Evolutionary conservation across 2,329 filamentous ascomycete genomes (phyloP).

Genomic region (Calonectria hongkongensis): DNA sequence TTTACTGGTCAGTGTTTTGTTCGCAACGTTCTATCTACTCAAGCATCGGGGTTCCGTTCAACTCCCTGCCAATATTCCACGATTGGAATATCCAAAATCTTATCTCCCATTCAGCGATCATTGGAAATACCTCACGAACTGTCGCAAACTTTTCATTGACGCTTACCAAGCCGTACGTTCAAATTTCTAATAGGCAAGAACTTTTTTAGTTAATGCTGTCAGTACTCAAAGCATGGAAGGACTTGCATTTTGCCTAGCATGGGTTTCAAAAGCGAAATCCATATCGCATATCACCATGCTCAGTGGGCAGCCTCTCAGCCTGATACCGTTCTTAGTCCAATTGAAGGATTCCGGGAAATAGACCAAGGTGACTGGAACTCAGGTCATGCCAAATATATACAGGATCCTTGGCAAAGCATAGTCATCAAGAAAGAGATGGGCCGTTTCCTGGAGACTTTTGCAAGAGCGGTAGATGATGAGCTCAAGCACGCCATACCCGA

Average conservation of each 20-base stretch:
- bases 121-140: slow-evolving; percentile 30
- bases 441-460: slow-evolving; percentile 33
- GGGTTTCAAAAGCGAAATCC: slow-evolving; percentile 36
- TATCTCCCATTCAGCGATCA: slow-evolving; percentile 32
- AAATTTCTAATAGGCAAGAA: not conserved
- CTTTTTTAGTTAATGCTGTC: too few species aligned
- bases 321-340: slow-evolving; percentile 29
- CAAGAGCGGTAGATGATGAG: slow-evolving; percentile 35
- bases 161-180: slow-evolving; percentile 18
- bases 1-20: not conserved
- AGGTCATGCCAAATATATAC: slow-evolving; percentile 37
- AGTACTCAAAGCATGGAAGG: slow-evolving; percentile 38
- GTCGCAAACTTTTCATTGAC: slow-evolving; percentile 28
- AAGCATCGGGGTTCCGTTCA: not conserved
- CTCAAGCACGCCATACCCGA: slow-evolving; percentile 30
- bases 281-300: slow-evolving; percentile 31
- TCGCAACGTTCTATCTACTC: slow-evolving; percentile 25
- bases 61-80: slow-evolving; percentile 35
- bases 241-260: slow-evolving; percentile 36
- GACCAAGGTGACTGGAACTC: slow-evolving; percentile 38
- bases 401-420: slow-evolving; percentile 39
- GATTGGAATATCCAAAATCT: slow-evolving; percentile 9
- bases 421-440: slow-evolving; percentile 40
- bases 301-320: slow-evolving; percentile 38
- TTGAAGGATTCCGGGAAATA: slow-evolving; percentile 36